Conservation (phyloP, 176 grass and related monocot genomes). For the Avena eriantha region DNA sequence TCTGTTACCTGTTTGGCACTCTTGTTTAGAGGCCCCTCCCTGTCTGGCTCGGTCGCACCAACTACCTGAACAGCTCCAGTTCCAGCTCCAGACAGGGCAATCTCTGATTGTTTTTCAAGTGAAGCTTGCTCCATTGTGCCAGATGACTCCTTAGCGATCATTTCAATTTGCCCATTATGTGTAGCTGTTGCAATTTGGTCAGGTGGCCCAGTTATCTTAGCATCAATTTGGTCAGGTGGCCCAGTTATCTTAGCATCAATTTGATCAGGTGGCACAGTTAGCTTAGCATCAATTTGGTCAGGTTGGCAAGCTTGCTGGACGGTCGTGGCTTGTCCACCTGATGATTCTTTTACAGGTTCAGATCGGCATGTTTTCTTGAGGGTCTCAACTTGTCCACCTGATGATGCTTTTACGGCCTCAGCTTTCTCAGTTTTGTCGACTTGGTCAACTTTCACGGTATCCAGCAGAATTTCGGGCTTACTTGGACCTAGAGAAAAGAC, state of each 20-base stretch:
- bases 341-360: slow-evolving; percentile 38
- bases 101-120: not conserved
- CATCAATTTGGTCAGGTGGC: slow-evolving; percentile 23
- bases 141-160: slow-evolving; percentile 14
- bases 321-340: slow-evolving; percentile 13
- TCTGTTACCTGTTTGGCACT: not conserved
- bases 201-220: slow-evolving; percentile 14
- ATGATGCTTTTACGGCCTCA: slow-evolving; percentile 27
- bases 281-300: slow-evolving; percentile 35
- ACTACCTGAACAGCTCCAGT: not conserved
- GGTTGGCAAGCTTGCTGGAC: slow-evolving; percentile 34
- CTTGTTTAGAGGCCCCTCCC: slow-evolving; percentile 7
- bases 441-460: slow-evolving; percentile 39
- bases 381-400: slow-evolving; percentile 30
- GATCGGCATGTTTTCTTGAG: slow-evolving; percentile 33
- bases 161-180: slow-evolving; percentile 33
- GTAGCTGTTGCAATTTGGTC: slow-evolving; percentile 16
- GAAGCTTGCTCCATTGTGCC: slow-evolving; percentile 13
- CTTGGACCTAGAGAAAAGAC: slow-evolving; percentile 43
- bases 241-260: slow-evolving; percentile 38
- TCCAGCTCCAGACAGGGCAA: slow-evolving; percentile 9
- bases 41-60: not conserved
- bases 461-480: slow-evolving; percentile 24
- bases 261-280: slow-evolving; percentile 31
- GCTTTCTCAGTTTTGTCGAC: slow-evolving; percentile 36